Conservation (phyloP, 306 rosid species). For the Lagenaria siceraria region DNA sequence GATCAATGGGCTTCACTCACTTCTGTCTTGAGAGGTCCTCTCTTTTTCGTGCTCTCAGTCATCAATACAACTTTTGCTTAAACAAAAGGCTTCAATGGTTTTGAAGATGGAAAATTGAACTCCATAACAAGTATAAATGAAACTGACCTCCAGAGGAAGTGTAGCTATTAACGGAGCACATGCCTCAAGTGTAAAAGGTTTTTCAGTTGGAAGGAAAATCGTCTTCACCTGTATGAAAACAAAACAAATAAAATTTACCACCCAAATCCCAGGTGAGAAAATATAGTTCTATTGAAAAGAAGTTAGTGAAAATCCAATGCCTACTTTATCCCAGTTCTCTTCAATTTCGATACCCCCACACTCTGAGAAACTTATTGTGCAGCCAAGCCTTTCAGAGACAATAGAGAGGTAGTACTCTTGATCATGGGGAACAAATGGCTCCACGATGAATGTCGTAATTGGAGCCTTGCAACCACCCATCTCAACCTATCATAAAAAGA, state of each 20-base stretch:
- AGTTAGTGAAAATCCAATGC: neutral
- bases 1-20: neutral
- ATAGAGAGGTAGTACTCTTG: conserved; percentile 72
- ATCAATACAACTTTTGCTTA: neutral
- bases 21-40: neutral
- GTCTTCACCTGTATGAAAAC: conserved; percentile 44
- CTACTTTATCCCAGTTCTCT: conserved; percentile 84
- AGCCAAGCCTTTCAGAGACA: conserved; percentile 75
- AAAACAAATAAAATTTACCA: neutral
- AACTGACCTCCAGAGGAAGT: conserved; percentile 70
- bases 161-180: conserved; percentile 82
- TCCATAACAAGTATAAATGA: neutral
- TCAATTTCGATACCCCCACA: conserved; percentile 80
- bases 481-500: conserved; percentile 44
- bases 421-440: conserved; percentile 79
- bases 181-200: conserved; percentile 43
- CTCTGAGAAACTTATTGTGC: conserved; percentile 63
- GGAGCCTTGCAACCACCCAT: conserved; percentile 94
- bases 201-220: conserved; percentile 58
- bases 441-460: conserved; percentile 65
- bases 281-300: neutral
- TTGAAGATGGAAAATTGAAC: neutral
- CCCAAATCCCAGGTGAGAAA: neutral
- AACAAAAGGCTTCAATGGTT: too few relatives aligned
- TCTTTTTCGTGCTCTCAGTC: neutral